phyloP scores from a whole-genome alignment of 805 yeast genomes.

The Candida easanensis region DNA sequence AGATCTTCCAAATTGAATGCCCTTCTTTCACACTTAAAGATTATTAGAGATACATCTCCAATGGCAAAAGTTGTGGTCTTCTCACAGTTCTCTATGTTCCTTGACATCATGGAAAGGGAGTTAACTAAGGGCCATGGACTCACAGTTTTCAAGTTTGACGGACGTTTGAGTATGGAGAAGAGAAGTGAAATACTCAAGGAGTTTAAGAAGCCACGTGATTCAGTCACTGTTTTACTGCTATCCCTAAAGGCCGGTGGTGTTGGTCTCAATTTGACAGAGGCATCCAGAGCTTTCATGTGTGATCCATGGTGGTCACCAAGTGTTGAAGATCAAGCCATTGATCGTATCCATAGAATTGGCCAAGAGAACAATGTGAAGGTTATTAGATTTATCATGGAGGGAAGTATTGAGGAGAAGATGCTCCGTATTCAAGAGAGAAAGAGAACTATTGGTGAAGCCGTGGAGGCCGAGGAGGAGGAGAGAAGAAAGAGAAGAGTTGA shows the following conservation, averaged over 20 bases:
- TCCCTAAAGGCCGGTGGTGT: slow-evolving; percentile 94
- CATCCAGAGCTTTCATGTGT: slow-evolving; percentile 83
- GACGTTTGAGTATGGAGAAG: slow-evolving; percentile 64
- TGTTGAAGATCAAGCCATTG: slow-evolving; percentile 87
- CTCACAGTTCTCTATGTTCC: slow-evolving; percentile 82
- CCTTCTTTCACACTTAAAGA: slow-evolving; percentile 54
- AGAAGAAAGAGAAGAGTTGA: slow-evolving; percentile 66
- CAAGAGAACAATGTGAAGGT: slow-evolving; percentile 73
- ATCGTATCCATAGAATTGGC: slow-evolving; percentile 88
- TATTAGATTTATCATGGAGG: slow-evolving; percentile 74
- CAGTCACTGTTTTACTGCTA: slow-evolving; percentile 52
- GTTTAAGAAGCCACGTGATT: slow-evolving; percentile 41
- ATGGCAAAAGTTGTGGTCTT: slow-evolving; percentile 81
- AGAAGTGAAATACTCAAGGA: slow-evolving; percentile 58
- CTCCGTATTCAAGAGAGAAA: slow-evolving; percentile 83
- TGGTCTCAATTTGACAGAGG: slow-evolving; percentile 82
- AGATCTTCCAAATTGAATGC: slow-evolving; percentile 76
- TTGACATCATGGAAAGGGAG: slow-evolving; percentile 71
- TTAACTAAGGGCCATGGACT: slow-evolving; percentile 48
- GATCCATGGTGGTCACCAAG: slow-evolving; percentile 99
- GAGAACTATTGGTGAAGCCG: slow-evolving; percentile 75
- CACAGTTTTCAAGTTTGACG: slow-evolving; percentile 72
- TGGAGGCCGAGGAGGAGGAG: slow-evolving; percentile 73
- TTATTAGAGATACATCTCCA: slow-evolving; percentile 50
- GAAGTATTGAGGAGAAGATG: slow-evolving; percentile 87